Base-by-base conservation (phyloP, 2,329 filamentous ascomycete genomes). In the Aspergillus sp. region DNA sequence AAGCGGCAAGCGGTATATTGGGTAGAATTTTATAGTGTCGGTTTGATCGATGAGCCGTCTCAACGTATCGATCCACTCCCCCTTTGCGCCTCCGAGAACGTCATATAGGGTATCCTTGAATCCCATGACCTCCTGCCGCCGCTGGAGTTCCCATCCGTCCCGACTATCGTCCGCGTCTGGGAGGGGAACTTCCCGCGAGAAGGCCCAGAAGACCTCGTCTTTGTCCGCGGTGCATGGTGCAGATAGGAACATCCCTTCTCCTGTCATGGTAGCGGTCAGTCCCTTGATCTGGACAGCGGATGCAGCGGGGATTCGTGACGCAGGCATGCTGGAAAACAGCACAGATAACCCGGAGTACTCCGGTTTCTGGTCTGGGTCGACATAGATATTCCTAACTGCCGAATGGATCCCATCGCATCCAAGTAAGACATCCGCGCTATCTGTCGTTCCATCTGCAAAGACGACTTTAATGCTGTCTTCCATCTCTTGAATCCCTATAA, bases 71-170 rank as follows among this genome's bases (percentile, higher is more conserved):
- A 83, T 2, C 77, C 77, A 45, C 80, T 75, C 3, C 77, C 81
- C 56, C 80, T 82, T 5, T 84, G 88, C 47, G 88, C 76, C 13
- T 78, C 70, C 41, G 82, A 85, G 68, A 91, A 89, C 66, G 85
- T 43, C 30, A 8, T 15, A 8, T 24, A 70, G 41, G 13, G 54
- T 64, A 2, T 48, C 38, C 41, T 71, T 70, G 59, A 69, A 71
- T 1, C 20, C 38, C 1, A 60, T 60, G 1, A 71, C 58, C 50
- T 68, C 68, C 36, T 66, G 56, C 43, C 66, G 62, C 13, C 66
- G 48, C 15, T 62, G 60, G 34, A 62, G 60, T 26, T 71, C 65
- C 71, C 71, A 72, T 5, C 69, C 70, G 18, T 72, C 68, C 12
- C 60, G 50, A 7, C 39, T 47, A 42, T 70, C 61, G 2, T 62